These are phyloP conservation scores for Orbilia blumenaviensis DNA, from an alignment of 2,329 filamentous ascomycete genomes.

Conservation along the genomic window DNA sequence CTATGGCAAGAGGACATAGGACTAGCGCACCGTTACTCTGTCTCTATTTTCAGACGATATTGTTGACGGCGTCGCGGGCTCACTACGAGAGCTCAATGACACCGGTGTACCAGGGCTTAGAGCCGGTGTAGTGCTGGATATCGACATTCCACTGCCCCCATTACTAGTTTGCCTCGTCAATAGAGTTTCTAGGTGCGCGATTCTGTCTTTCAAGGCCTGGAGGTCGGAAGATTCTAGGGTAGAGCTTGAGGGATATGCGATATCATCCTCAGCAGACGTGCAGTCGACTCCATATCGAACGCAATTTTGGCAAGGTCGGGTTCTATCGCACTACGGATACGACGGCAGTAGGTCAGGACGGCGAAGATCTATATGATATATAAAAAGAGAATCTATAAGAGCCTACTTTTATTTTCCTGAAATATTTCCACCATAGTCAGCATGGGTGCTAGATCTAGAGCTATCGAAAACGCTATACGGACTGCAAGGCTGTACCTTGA, in stretches of 20 bases:
- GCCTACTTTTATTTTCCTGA: slow-evolving; percentile 51
- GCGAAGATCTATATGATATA: neutral
- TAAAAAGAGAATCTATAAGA: neutral
- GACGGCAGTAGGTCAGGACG: slow-evolving; percentile 3
- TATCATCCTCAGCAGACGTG: slow-evolving; percentile 40
- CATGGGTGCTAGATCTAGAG: neutral
- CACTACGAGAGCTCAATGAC: slow-evolving; percentile 46
- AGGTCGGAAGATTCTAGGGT: slow-evolving; percentile 48
- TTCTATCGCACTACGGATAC: slow-evolving; percentile 33
- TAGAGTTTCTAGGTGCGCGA: slow-evolving; percentile 46
- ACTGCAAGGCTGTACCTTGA: slow-evolving; percentile 26
- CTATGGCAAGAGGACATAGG: neutral
- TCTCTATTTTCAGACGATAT: slow-evolving; percentile 19
- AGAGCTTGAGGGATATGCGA: slow-evolving; percentile 36
- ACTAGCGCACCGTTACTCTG: neutral
- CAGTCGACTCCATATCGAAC: slow-evolving; percentile 50
- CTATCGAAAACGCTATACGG: neutral
- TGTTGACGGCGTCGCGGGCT: slow-evolving; percentile 42
- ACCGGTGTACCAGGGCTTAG: slow-evolving; percentile 39
- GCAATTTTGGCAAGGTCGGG: slow-evolving; percentile 46
- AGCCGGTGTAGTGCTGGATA: slow-evolving; percentile 21
- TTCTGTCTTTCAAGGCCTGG: slow-evolving; percentile 45
- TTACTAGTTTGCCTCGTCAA: slow-evolving; percentile 30
- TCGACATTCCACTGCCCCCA: slow-evolving; percentile 17
- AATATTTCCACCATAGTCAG: slow-evolving; percentile 4